These are phyloP conservation scores for Novymonas esmeraldas DNA, from an alignment of 208 protist genomes.

Conservation along the genomic window DNA sequence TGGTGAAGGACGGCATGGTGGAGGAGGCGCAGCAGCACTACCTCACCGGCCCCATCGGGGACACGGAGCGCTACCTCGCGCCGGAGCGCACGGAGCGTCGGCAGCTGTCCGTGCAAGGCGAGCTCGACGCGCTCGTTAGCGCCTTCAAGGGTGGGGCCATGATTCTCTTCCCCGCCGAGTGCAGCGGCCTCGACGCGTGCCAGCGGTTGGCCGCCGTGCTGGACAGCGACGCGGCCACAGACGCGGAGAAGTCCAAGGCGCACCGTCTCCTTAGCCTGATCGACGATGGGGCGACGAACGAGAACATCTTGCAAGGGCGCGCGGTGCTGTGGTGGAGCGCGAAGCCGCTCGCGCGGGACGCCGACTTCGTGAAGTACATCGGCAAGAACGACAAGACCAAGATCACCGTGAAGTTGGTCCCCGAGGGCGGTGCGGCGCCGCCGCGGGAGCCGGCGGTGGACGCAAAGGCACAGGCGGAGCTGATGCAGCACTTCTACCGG, in stretches of 20 bases:
- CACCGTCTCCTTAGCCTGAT: constrained; percentile 85
- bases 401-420: constrained; percentile 90
- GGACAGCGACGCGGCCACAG: constrained; percentile 61
- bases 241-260: constrained; percentile 72
- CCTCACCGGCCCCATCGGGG: constrained; percentile 64
- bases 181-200: constrained; percentile 76
- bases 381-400: constrained; percentile 95
- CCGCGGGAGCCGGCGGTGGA: constrained; percentile 86
- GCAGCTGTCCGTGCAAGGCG: constrained; percentile 57
- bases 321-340: constrained; percentile 90
- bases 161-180: constrained; percentile 89
- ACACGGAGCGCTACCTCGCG: constrained; percentile 80
- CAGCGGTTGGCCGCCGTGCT: constrained; percentile 62
- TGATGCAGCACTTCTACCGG: constrained; percentile 92
- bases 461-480: constrained; percentile 80
- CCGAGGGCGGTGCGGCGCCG: constrained; percentile 70
- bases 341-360: constrained; percentile 78
- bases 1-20: constrained; percentile 74
- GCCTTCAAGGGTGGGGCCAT: constrained; percentile 85
- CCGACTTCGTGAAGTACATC: constrained; percentile 83
- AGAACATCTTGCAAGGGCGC: constrained; percentile 68
- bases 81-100: constrained; percentile 71
- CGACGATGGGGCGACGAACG: constrained; percentile 84
- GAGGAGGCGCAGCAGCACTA: constrained; percentile 70
- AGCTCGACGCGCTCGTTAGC: constrained; percentile 65